Base-by-base conservation (phyloP, 2,329 filamentous ascomycete genomes). In the Talaromyces sp. region DNA sequence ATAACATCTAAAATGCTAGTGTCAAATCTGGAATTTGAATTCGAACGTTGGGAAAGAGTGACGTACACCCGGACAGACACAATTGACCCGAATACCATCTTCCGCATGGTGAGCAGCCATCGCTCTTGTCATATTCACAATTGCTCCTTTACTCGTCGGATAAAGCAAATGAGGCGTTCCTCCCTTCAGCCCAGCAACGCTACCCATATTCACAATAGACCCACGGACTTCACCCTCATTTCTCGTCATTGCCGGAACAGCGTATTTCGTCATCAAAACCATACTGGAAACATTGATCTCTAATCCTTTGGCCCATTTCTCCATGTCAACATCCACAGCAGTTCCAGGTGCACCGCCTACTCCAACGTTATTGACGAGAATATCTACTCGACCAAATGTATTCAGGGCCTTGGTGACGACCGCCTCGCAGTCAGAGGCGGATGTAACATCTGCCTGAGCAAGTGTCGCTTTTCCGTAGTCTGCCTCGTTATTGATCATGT, bases 331-430 rank as follows among this genome's bases (percentile, higher is more conserved):
- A 0, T 86, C 82, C 1, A 84, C 77, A 0, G 86, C 86, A 1
- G 83, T 87, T 0, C 87, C 87, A 1, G 74, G 62, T 0, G 85
- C 81, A 0, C 87, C 87, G 3, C 79, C 79, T 21, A 88, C 76
- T 0, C 87, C 88, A 1, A 89, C 87, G 62, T 85, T 86, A 68
- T 89, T 89, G 39, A 89, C 76, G 0, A 89, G 74, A 46, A 89
- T 85, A 67, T 89, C 85, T 1, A 89, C 66, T 1, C 83, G 76
- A 0, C 84, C 85, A 66, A 83, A 88, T 1, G 71, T 75, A 58
- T 25, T 16, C 14, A 40, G 9, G 4, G 55, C 35, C 16, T 42
- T 37, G 12, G 7, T 42, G 8, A 42, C 44, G 16, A 28, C 44
- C 16, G 44, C 44, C 16, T 48, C 23, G 2, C 44, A 48, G 11